A percentile compares a stretch with the other conserved stretches of the same genome.
Evolutionary conservation across 2,329 filamentous ascomycete species (phyloP).

Genomic region (Stagonosporopsis chrysanthemi): DNA sequence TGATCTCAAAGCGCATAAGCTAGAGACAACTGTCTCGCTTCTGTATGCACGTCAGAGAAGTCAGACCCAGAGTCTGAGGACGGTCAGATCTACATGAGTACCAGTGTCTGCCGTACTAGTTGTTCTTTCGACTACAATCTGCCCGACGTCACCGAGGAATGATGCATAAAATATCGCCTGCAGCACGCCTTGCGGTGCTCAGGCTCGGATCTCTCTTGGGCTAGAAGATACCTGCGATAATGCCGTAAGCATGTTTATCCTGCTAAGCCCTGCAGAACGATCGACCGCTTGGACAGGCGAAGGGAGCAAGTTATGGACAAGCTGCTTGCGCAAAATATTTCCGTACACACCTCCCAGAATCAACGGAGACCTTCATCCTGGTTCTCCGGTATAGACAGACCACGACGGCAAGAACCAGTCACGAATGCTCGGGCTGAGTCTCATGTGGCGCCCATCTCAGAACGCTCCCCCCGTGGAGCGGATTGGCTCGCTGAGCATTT

Average conservation of each 20-base stretch:
- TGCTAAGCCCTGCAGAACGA: neutral
- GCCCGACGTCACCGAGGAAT: neutral
- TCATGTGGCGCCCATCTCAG: neutral
- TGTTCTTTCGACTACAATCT: neutral
- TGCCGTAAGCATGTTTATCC: slow-evolving; percentile 2
- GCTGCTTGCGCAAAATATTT: neutral
- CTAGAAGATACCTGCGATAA: slow-evolving; percentile 2
- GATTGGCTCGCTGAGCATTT: slow-evolving; percentile 6
- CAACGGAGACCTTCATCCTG: neutral
- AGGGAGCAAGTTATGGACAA: neutral
- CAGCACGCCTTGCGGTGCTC: slow-evolving; percentile 1
- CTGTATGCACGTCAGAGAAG: slow-evolving; percentile 27
- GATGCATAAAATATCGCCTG: neutral
- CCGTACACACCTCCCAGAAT: too few relatives aligned
- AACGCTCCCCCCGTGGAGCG: too few relatives aligned
- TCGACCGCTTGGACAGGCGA: neutral
- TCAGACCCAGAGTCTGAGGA: slow-evolving; percentile 6
- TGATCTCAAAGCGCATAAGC: slow-evolving; percentile 2
- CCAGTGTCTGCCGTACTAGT: neutral
- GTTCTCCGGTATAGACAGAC: neutral
- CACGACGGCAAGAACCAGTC: slow-evolving; percentile 1
- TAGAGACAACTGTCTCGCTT: slow-evolving; percentile 9
- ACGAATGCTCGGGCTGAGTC: neutral
- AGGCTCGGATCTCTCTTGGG: neutral
- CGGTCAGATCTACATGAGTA: slow-evolving; percentile 12